A percentile compares a stretch with the other conserved stretches of the same genome.
Evolutionary conservation across 805 yeast genomes (phyloP).

Genomic region (Kregervanrija delftensis): DNA sequence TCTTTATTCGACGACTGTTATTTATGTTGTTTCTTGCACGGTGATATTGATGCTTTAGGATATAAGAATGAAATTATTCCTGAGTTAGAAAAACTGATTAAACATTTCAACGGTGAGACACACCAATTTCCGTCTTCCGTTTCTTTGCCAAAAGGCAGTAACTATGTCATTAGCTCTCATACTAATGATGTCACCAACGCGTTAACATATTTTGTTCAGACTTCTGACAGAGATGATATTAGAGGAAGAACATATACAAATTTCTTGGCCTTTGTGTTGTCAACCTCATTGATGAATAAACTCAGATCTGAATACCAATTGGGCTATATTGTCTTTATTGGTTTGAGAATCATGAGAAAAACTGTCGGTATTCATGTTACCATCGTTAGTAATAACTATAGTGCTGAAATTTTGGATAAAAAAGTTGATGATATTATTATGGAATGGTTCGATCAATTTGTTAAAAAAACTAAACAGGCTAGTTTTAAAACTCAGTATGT

Average conservation of each 20-base stretch:
- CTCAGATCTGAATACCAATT: slow-evolving; percentile 50
- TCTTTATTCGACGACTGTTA: slow-evolving; percentile 25
- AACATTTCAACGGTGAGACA: slow-evolving; percentile 8
- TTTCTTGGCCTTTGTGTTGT: slow-evolving; percentile 40
- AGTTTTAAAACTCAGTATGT: slow-evolving; percentile 32
- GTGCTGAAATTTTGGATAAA: slow-evolving; percentile 33
- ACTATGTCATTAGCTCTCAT: slow-evolving; percentile 26
- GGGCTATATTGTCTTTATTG: slow-evolving; percentile 59
- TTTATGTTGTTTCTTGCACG: slow-evolving; percentile 42
- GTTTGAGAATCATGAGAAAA: slow-evolving; percentile 41
- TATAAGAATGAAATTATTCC: slow-evolving; percentile 9
- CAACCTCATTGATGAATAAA: slow-evolving; percentile 36
- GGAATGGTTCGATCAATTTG: slow-evolving; percentile 30
- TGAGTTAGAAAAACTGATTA: slow-evolving; percentile 8
- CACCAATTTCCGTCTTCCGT: slow-evolving; percentile 31
- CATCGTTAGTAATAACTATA: slow-evolving; percentile 43
- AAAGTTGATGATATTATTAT: slow-evolving; percentile 43
- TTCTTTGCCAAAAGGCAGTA: slow-evolving; percentile 29
- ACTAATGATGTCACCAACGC: slow-evolving; percentile 49
- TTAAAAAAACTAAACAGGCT: slow-evolving; percentile 25
- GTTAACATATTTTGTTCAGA: slow-evolving; percentile 48
- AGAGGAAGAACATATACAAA: slow-evolving; percentile 34
- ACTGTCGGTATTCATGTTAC: slow-evolving; percentile 54
- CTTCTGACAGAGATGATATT: slow-evolving; percentile 39
- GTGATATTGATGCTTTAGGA: slow-evolving; percentile 30